Evolutionary conservation across 225 moss, liverwort and hornwort species (phyloP).

Genomic region (Anthoceros angustus): DNA sequence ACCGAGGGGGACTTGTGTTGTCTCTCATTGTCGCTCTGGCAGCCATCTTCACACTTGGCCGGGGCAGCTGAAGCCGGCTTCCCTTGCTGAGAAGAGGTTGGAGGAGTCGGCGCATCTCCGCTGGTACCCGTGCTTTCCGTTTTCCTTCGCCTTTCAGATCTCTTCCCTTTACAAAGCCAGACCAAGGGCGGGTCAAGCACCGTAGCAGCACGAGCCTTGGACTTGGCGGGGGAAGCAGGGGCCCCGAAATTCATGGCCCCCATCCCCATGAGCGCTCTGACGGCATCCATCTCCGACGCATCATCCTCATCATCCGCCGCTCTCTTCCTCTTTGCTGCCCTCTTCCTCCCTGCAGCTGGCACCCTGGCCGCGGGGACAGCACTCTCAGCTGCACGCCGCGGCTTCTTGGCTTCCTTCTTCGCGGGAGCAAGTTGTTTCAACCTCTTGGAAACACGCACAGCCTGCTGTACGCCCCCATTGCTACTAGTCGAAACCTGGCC

Average conservation of each 20-base stretch:
- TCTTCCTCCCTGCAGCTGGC: neutral
- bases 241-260: neutral
- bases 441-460: neutral
- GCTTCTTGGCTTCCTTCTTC: neutral
- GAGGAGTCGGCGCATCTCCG: slow-evolving; percentile 2
- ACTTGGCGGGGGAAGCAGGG: neutral
- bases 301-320: neutral
- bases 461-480: neutral
- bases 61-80: neutral
- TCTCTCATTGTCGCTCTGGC: slow-evolving; percentile 10
- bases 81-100: neutral
- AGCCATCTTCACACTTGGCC: slow-evolving; percentile 15
- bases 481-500: neutral
- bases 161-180: slow-evolving; percentile 20
- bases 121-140: slow-evolving; percentile 14
- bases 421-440: neutral
- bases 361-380: neutral
- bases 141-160: slow-evolving; percentile 17
- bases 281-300: slow-evolving; percentile 6
- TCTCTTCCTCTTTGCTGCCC: slow-evolving; percentile 1
- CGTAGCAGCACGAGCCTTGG: neutral
- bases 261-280: slow-evolving; percentile 1
- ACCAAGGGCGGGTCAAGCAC: neutral
- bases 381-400: neutral
- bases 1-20: slow-evolving; percentile 9